Evolutionary conservation across 331 rosid genomes (phyloP).

Genomic region (Erythrophleum ivorense): DNA sequence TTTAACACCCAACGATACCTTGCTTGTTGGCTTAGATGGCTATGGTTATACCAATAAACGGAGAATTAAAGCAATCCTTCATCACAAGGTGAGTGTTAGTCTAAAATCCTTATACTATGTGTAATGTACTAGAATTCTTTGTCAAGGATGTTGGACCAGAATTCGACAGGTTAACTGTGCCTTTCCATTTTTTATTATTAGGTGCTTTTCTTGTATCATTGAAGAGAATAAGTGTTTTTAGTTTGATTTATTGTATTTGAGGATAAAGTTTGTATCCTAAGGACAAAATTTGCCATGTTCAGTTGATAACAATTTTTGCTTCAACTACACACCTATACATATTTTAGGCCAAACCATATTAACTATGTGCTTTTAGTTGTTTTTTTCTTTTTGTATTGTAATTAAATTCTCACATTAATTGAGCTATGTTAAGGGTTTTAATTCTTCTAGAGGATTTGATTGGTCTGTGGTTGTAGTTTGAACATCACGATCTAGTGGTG

Average conservation of each 20-base stretch:
- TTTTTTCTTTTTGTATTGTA: background rate
- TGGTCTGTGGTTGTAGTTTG: conserved; percentile 66
- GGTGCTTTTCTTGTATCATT: conserved; percentile 4
- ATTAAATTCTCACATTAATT: conserved; percentile 19
- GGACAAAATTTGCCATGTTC: background rate
- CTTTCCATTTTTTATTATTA: conserved; percentile 24
- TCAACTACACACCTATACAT: conserved; percentile 3
- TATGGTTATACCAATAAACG: conserved; percentile 50
- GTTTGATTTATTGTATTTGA: background rate
- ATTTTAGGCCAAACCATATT: background rate
- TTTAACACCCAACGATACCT: conserved; percentile 64
- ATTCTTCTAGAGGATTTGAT: conserved; percentile 32
- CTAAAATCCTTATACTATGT: background rate
- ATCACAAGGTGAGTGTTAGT: conserved; percentile 60
- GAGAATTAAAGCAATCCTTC: conserved; percentile 68
- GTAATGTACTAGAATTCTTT: conserved; percentile 13
- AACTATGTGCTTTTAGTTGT: background rate
- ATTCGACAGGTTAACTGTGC: conserved; percentile 1
- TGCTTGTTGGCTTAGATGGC: conserved; percentile 68
- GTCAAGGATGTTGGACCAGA: conserved; percentile 15
- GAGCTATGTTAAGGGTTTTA: conserved; percentile 25
- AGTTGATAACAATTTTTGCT: conserved; percentile 22
- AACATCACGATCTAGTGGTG: conserved; percentile 69
- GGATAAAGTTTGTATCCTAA: conserved; percentile 26
- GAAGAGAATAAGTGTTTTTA: conserved; percentile 10